phyloP scores from a whole-genome alignment of 1,284 basidiomycete species.

The Boletellus deceptivus region DNA sequence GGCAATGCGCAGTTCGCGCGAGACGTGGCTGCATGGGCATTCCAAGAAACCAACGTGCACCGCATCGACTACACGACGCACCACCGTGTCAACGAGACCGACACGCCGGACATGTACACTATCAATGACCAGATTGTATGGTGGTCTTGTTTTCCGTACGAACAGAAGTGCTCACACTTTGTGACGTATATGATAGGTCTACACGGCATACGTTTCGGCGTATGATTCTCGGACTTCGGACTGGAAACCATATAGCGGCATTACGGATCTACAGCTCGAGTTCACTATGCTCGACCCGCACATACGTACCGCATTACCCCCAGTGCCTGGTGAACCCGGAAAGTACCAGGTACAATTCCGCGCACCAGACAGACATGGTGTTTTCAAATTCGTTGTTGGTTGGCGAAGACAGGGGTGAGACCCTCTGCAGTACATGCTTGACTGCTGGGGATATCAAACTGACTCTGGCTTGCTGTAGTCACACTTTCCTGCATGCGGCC shows the following conservation, averaged over 20 bases:
- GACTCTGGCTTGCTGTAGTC: slow-evolving; percentile 40
- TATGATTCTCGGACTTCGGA: slow-evolving; percentile 52
- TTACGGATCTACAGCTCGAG: slow-evolving; percentile 85
- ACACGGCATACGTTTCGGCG: slow-evolving; percentile 67
- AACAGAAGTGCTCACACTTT: slow-evolving; percentile 3
- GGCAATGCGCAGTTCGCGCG: slow-evolving; percentile 75
- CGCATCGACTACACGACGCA: slow-evolving; percentile 78
- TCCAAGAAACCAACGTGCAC: slow-evolving; percentile 84
- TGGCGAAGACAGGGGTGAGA: slow-evolving; percentile 84
- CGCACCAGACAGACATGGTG: slow-evolving; percentile 93
- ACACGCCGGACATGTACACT: slow-evolving; percentile 70
- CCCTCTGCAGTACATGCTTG: neutral
- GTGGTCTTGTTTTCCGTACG: slow-evolving; percentile 22
- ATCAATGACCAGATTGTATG: slow-evolving; percentile 83
- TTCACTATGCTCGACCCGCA: slow-evolving; percentile 99
- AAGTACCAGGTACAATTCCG: slow-evolving; percentile 80
- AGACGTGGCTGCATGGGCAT: slow-evolving; percentile 86
- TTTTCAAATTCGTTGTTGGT: slow-evolving; percentile 93
- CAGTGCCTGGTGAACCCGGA: slow-evolving; percentile 54
- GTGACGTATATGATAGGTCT: slow-evolving; percentile 51
- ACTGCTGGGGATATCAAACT: neutral
- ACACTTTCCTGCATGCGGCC: slow-evolving; percentile 69
- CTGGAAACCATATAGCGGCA: slow-evolving; percentile 73
- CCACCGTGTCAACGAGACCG: slow-evolving; percentile 61
- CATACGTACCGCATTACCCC: slow-evolving; percentile 69